Base-by-base conservation (phyloP, 2,329 filamentous ascomycete species). In the Fusarium devonianum region DNA sequence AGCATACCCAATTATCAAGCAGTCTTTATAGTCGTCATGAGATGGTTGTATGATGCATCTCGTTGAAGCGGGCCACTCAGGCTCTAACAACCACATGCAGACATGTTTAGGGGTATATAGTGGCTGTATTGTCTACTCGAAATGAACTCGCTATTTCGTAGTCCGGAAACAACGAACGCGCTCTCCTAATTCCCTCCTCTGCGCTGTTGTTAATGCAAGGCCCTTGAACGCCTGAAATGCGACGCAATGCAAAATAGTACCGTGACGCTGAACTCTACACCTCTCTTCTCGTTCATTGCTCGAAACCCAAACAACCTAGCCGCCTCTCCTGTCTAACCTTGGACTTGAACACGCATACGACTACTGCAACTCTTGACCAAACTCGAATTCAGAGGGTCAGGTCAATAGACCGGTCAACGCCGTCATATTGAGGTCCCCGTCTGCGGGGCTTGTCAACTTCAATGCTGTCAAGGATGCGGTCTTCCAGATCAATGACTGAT, bases 351-450 rank as follows among this genome's bases (percentile, higher is more conserved):
- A n/a, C n/a, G n/a, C n/a, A n/a, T n/a, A n/a, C n/a, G n/a, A n/a
- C n/a, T n/a, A n/a, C n/a, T n/a, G n/a, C n/a, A n/a, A n/a, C n/a
- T n/a, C n/a, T n/a, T n/a, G n/a, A n/a, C n/a, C n/a, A n/a, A n/a
- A 17, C 11, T 46, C 30, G 34, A 14, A n/a, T 33, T 49, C 29
- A 38, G 14, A 23, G 26, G 13, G 45, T 52, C 38, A 65, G 48
- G 36, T 58, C 57, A 30, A 63, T 53, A 13, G 50, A 37, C n/a
- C 62, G 57, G 16, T 71, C 70, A 29, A 72, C 60, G n/a, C 70
- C 69, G 36, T 69, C 67, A 46, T 72, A 72, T 26, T 60, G 61
- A 4, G 65, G 53, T 10, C 59, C 58, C 13, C 16, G 39, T 8
- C 33, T 16, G 7, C 39, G 17, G 5, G 39, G 23, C 9, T 30